These are phyloP conservation scores for Cyamopsis tetragonoloba DNA, from an alignment of 306 rosid species.

Conservation along the genomic window DNA sequence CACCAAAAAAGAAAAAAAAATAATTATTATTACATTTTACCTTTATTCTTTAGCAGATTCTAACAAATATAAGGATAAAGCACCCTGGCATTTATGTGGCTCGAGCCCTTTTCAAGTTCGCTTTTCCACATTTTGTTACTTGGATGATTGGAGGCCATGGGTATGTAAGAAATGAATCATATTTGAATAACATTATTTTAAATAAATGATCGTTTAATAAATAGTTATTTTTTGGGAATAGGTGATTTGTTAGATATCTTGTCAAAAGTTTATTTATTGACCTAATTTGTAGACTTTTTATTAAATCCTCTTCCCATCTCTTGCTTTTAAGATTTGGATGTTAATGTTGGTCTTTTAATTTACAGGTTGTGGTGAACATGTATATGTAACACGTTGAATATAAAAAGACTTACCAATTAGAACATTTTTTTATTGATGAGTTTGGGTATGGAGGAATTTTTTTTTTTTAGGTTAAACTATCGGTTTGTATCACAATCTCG, in stretches of 20 bases:
- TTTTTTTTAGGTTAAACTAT: neutral
- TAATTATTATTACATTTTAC: neutral
- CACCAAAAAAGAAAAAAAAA: neutral
- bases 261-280: neutral
- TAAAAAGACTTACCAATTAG: neutral
- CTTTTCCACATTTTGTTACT: constrained; percentile 27
- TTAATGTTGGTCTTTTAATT: neutral
- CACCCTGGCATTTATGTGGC: constrained; percentile 35
- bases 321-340: neutral
- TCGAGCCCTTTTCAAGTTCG: constrained; percentile 21
- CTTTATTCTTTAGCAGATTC: constrained; percentile 10
- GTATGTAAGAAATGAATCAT: too few species aligned
- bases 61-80: constrained; percentile 11
- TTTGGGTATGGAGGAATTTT: neutral
- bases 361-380: constrained; percentile 26
- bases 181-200: too few species aligned
- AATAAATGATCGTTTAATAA: too few species aligned
- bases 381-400: neutral
- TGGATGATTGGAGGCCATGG: constrained; percentile 49
- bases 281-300: neutral
- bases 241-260: too few species aligned
- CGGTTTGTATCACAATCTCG: neutral
- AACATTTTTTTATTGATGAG: neutral
- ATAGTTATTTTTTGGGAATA: too few species aligned
- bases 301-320: neutral